Percentiles rank a stretch among this genome's conserved stretches.
These are phyloP conservation scores for Cinchona pubescens DNA, from an alignment of 257 asterid genomes.

Conservation along the genomic window DNA sequence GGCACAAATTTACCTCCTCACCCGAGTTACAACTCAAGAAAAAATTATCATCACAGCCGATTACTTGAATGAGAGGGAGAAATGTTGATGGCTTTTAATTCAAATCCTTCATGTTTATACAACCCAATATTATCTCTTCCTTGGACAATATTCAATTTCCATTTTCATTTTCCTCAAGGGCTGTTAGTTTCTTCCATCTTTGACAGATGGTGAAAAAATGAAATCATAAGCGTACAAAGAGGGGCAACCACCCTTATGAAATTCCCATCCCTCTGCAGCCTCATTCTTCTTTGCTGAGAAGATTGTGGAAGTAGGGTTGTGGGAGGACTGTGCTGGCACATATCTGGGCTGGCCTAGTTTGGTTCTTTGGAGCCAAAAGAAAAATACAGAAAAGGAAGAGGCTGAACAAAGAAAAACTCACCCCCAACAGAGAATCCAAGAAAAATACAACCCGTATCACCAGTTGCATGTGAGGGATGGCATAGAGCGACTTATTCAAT, in stretches of 20 bases:
- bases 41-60: not conserved
- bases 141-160: not conserved
- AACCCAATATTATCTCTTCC: not conserved
- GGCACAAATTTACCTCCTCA: constrained; percentile 2
- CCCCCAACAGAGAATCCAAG: too few relatives aligned
- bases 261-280: constrained; percentile 20
- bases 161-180: not conserved
- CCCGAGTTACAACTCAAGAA: not conserved
- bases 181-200: too few relatives aligned
- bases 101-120: too few relatives aligned
- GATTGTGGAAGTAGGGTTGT: not conserved
- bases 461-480: constrained; percentile 2
- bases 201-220: not conserved
- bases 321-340: not conserved
- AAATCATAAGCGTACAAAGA: constrained; percentile 5
- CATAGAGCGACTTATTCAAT: too few relatives aligned
- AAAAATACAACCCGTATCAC: constrained; percentile 2
- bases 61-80: not conserved
- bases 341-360: not conserved
- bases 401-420: too few relatives aligned
- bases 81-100: too few relatives aligned
- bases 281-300: not conserved
- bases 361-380: not conserved
- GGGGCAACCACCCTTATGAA: constrained; percentile 33
- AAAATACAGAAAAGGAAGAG: too few relatives aligned